Base-by-base conservation (phyloP, 441 rosid species). In the Kokia cookei region DNA sequence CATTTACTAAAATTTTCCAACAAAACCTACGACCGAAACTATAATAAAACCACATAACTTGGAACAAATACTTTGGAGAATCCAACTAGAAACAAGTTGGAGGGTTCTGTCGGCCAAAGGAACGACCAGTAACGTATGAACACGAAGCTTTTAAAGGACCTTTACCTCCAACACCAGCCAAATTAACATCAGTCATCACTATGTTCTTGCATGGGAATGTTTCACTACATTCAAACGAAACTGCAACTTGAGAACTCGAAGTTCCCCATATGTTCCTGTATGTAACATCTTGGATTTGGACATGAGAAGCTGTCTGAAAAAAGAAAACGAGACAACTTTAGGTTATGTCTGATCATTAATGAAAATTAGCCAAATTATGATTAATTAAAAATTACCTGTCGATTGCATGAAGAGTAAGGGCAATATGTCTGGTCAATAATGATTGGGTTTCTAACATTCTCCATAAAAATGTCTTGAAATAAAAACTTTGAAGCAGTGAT, bases 221-320 rank as follows among this genome's bases (percentile, higher is more conserved):
- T 40, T 65, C 50, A 72, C 91, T 91, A 73, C 93, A 91, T 4
- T 75, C 60, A 24, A 89, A 72, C 42, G 50, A 65, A 13, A 88
- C 88, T 0, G 92, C 92, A 0, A 76, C 68, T 7, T 61, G 35
- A 1, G 92, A 74, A 0, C 48, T 80, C 15, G 93, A 86, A 7
- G 88, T 84, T 17, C 93, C 96, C 86, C 86, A 78, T 11, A 89
- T 86, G 71, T 89, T 81, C 40, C 72, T 81, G 76, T 79, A 91
- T 5, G 75, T 80, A n/a, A 89, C 62, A 45, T 88, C 90, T 51
- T 78, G 73, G 40, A 91, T 77, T 73, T 85, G 88, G 91, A 89
- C 0, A 0, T 85, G 87, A 1, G 89, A 88, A 51, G 86, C 80
- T 26, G 43, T 40, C 91, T 87, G 59, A 26, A 19, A 19, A 55